These are phyloP conservation scores for Rhodosporidiobolus odoratus DNA, from an alignment of 768 basidiomycete genomes.

Conservation along the genomic window DNA sequence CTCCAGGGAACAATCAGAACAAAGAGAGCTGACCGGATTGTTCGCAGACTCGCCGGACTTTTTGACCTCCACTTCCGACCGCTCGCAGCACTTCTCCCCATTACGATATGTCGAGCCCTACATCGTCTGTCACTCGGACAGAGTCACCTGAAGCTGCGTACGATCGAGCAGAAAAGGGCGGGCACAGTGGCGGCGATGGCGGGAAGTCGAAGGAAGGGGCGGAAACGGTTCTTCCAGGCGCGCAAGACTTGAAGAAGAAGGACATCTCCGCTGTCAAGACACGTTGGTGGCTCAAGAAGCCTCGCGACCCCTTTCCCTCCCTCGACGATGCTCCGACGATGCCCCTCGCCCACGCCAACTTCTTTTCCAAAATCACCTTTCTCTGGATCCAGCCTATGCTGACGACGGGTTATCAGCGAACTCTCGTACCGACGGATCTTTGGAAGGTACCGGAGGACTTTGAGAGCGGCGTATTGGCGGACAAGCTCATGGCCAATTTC, in stretches of 20 bases:
- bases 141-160: slow-evolving; percentile 1
- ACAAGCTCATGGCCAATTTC: slow-evolving; percentile 58
- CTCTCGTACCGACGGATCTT: slow-evolving; percentile 67
- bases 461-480: slow-evolving; percentile 54
- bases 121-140: slow-evolving; percentile 20
- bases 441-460: slow-evolving; percentile 60
- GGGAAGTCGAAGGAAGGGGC: not conserved
- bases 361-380: slow-evolving; percentile 61
- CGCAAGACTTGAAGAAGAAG: slow-evolving; percentile 14
- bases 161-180: not conserved
- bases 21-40: not conserved
- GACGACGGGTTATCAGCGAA: slow-evolving; percentile 55
- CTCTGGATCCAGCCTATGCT: slow-evolving; percentile 46
- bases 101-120: not conserved
- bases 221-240: not conserved
- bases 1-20: too few species aligned
- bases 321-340: slow-evolving; percentile 60
- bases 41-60: not conserved
- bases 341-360: slow-evolving; percentile 58
- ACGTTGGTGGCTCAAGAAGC: slow-evolving; percentile 46
- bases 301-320: slow-evolving; percentile 57
- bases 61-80: not conserved
- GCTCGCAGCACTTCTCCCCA: not conserved
- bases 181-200: not conserved
- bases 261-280: slow-evolving; percentile 4